Base-by-base conservation (phyloP, 2,329 filamentous ascomycete species). In the Aspergillus neotritici region DNA sequence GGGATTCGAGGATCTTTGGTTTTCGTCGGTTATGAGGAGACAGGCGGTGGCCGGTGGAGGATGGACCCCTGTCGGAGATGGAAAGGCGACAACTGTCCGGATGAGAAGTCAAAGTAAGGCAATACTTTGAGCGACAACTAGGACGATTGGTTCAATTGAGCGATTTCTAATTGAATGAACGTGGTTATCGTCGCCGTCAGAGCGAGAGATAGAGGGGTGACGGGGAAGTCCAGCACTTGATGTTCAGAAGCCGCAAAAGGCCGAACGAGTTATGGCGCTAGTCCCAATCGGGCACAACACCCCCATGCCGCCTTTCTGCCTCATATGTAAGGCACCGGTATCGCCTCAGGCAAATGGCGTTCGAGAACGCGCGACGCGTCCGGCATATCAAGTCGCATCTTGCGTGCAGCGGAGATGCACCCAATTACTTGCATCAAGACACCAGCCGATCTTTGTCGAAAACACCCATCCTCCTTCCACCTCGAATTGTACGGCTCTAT, bases 181-280 rank as follows among this genome's bases (percentile, higher is more conserved):
- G 43, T 49, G 46, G 50, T 52, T 49, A 51, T 42, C 44, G 50
- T 42, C 49, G 51, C 48, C 50, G 47, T 43, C 32, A 41, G 14
- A 38, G 44, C 41, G 34, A 41, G 41, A 42, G 44, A 50, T 52
- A 51, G 59, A 64, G 57, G 62, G 60, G 60, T 57, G 54, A 53
- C 41, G 49, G 45, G 21, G 49, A 42, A 52, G 48, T 50, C 52
- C 44, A 50, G 55, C 50, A 52, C 53, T 59, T 61, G 60, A 63
- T 62, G 59, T 62, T 60, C 49, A 47, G 61, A 62, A 64, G 58
- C 62, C 62, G 61, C 58, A 62, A 63, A 64, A 64, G 60, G 59
- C 61, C 61, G 61, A 56, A 51, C 47, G 51, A 57, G 52, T 56
- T 50, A 56, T 48, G 14, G 29, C 53, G 43, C 62, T 65, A 65